Conservation (phyloP, 1,284 basidiomycete species). For the Cystobasidiaceae sp. region DNA sequence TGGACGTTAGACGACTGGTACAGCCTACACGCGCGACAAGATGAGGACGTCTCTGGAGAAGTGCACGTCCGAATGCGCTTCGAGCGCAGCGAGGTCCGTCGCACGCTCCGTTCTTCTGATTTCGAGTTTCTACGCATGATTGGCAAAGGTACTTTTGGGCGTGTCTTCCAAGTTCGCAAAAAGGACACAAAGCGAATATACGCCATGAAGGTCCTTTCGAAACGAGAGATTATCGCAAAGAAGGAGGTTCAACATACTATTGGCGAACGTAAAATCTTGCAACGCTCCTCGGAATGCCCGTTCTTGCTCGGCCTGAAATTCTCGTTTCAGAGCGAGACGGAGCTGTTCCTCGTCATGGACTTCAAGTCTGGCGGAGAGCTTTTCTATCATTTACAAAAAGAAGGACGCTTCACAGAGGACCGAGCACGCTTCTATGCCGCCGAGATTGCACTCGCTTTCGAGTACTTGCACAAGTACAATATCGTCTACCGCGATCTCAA, state of each 20-base stretch:
- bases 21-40: constrained; percentile 49
- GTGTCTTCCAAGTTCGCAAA: constrained; percentile 98
- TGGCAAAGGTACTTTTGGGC: constrained; percentile 97
- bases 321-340: constrained; percentile 91
- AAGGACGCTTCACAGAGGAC: constrained; percentile 87
- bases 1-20: constrained; percentile 98
- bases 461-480: constrained; percentile 94
- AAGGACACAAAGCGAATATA: constrained; percentile 97
- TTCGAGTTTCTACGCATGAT: constrained; percentile 99
- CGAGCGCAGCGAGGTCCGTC: constrained; percentile 64
- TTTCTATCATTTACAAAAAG: constrained; percentile 95
- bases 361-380: constrained; percentile 98
- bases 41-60: constrained; percentile 78
- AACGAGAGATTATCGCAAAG: constrained; percentile 97
- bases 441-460: constrained; percentile 83
- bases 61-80: constrained; percentile 92
- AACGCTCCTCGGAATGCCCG: constrained; percentile 86
- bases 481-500: constrained; percentile 97
- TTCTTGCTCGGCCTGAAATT: constrained; percentile 99
- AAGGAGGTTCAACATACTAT: constrained; percentile 99
- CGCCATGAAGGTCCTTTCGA: constrained; percentile 98
- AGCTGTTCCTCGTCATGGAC: constrained; percentile 95
- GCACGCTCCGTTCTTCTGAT: constrained; percentile 53
- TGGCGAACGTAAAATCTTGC: constrained; percentile 97
- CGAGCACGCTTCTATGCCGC: constrained; percentile 92